phyloP scores from a whole-genome alignment of 148 eudicot genomes.

The Camellia lanceoleosa region DNA sequence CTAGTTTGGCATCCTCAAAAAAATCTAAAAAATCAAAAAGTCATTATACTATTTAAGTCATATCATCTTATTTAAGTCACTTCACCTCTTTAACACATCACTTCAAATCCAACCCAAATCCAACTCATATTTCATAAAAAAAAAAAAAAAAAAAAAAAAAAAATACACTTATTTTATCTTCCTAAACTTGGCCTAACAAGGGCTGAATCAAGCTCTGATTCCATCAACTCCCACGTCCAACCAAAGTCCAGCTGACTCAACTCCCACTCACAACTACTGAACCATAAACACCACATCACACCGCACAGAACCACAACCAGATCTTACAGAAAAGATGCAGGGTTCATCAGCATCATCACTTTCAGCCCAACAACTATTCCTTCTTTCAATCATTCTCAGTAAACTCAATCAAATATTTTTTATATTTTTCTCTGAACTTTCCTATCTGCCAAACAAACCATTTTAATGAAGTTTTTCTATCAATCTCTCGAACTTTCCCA shows the following conservation, averaged over 20 bases:
- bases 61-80: no score
- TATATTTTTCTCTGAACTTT: neutral
- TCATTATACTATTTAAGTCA: no score
- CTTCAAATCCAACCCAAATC: no score
- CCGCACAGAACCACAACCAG: slow-evolving; percentile 1
- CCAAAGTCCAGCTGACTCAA: neutral
- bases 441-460: neutral
- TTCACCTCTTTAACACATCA: no score
- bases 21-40: no score
- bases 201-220: no score
- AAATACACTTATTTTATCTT: no score
- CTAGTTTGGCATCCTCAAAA: no score
- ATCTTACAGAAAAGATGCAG: slow-evolving; percentile 27
- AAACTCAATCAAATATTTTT: neutral
- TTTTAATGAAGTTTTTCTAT: neutral
- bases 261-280: neutral
- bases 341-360: slow-evolving; percentile 16
- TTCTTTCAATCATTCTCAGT: slow-evolving; percentile 22
- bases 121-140: no score
- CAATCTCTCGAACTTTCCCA: slow-evolving; percentile 14
- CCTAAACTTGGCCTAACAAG: no score
- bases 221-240: neutral
- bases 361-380: slow-evolving; percentile 13
- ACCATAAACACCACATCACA: neutral
- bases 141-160: no score